Conservation (phyloP, 306 rosid species). For the Inga laurina region DNA sequence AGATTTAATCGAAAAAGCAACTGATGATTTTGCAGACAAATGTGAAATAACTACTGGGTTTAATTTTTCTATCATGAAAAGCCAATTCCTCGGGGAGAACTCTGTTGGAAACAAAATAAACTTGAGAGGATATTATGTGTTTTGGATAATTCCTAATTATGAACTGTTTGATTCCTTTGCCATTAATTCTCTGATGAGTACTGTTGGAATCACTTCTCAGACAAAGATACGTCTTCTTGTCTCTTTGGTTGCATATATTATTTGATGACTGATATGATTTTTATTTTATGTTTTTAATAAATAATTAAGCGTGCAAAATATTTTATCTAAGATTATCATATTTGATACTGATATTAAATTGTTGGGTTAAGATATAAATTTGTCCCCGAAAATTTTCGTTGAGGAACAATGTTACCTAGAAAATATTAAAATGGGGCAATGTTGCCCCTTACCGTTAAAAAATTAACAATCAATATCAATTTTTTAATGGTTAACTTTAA, state of each 20-base stretch:
- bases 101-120: not conserved
- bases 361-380: no score
- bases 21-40: not conserved
- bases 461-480: no score
- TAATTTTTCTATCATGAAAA: not conserved
- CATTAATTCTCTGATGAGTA: not conserved
- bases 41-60: not conserved
- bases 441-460: no score
- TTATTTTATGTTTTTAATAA: not conserved
- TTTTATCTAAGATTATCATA: not conserved
- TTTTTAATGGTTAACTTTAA: no score
- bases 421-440: no score
- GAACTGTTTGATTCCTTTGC: not conserved
- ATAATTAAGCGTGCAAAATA: not conserved
- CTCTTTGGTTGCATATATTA: not conserved
- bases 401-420: rapidly evolving
- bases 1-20: not conserved
- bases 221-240: not conserved
- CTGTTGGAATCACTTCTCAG: not conserved
- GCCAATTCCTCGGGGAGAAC: not conserved
- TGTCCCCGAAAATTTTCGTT: no score
- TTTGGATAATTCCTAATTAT: not conserved
- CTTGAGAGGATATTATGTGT: no score
- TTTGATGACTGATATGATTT: not conserved
- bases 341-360: no score